phyloP scores from a whole-genome alignment of 2,329 filamentous ascomycete genomes.

The Alternaria triticina region DNA sequence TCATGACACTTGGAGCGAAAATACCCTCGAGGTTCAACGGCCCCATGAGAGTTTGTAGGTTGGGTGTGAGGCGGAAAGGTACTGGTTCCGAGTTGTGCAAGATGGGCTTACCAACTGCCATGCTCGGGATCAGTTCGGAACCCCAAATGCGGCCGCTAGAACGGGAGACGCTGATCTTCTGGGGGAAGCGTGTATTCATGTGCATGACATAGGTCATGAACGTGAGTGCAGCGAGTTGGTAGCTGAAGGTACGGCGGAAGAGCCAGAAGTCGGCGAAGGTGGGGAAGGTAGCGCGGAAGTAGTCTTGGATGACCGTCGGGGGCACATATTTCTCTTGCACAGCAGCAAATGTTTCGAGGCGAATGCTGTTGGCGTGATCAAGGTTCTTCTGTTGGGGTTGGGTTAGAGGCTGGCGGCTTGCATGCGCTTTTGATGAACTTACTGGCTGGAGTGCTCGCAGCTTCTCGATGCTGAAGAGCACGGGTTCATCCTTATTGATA shows the following conservation, averaged over 20 bases:
- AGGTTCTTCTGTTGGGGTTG: conserved; percentile 62
- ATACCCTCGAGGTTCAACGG: conserved; percentile 95
- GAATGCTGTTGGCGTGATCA: conserved; percentile 74
- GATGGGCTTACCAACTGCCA: conserved; percentile 82
- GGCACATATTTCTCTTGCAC: conserved; percentile 95
- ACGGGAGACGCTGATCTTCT: conserved; percentile 92
- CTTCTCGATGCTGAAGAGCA: conserved; percentile 95
- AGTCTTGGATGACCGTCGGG: conserved; percentile 79
- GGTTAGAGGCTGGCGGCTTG: conserved; percentile 2
- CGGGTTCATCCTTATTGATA: conserved; percentile 92
- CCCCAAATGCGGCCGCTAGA: conserved; percentile 91
- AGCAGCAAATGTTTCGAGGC: conserved; percentile 89
- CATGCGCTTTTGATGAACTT: conserved; percentile 14
- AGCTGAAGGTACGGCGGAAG: conserved; percentile 95
- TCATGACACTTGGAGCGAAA: conserved; percentile 94
- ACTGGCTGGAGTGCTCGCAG: conserved; percentile 69
- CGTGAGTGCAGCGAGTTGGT: conserved; percentile 91
- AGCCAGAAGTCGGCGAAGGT: conserved; percentile 96
- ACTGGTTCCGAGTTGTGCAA: conserved; percentile 96
- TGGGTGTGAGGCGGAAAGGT: conserved; percentile 95
- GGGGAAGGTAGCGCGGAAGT: conserved; percentile 87
- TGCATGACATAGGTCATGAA: conserved; percentile 99
- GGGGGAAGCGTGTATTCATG: conserved; percentile 94
- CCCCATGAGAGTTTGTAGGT: conserved; percentile 94
- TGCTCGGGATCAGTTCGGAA: conserved; percentile 88